These are phyloP conservation scores for Peziza echinospora DNA, from an alignment of 495 filamentous ascomycete genomes.

Conservation along the genomic window DNA sequence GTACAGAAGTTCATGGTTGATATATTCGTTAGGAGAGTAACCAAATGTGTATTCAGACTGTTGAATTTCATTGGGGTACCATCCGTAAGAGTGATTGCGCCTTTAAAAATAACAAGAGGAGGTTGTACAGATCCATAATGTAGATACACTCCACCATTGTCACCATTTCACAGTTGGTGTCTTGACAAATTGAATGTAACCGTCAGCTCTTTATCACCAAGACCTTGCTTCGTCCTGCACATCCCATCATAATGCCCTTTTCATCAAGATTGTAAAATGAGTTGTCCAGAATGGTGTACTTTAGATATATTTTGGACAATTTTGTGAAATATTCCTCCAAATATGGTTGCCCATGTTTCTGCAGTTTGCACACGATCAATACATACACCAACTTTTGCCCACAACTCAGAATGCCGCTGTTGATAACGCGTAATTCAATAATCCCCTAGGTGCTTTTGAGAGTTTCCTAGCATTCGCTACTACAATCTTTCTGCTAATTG, in stretches of 20 bases:
- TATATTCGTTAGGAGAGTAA: neutral
- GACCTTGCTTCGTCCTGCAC: neutral
- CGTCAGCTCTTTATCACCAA: neutral
- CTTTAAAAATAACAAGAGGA: neutral
- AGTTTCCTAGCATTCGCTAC: neutral
- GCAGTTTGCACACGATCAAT: neutral
- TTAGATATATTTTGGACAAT: neutral
- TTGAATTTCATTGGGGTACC: neutral
- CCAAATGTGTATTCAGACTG: neutral
- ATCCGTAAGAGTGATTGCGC: neutral
- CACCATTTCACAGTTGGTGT: neutral
- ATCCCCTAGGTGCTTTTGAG: neutral
- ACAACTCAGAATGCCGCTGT: neutral
- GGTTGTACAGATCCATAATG: neutral
- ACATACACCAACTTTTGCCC: neutral
- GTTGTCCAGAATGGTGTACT: neutral
- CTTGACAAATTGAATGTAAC: neutral
- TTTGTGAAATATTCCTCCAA: neutral
- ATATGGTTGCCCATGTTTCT: neutral
- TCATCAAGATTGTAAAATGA: neutral
- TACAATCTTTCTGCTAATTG: too few species aligned
- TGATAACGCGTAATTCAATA: neutral
- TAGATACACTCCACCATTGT: neutral
- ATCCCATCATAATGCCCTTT: neutral
- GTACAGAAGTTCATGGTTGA: neutral